These are phyloP conservation scores for Pyrus pyrifolia DNA, from an alignment of 306 rosid species.

Conservation along the genomic window DNA sequence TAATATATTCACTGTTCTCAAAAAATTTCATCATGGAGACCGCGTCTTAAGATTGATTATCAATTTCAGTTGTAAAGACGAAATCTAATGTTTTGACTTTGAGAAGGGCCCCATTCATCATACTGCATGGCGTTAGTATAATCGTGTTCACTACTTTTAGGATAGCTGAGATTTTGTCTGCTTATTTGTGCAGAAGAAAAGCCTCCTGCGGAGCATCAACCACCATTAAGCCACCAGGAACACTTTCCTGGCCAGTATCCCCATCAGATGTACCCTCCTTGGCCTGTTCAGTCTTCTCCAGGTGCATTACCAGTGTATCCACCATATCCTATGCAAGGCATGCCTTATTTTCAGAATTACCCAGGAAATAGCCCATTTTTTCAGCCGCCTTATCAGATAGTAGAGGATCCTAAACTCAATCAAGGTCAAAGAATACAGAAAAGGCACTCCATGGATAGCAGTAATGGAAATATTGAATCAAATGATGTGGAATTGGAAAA, in stretches of 20 bases:
- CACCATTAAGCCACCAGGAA: conserved; percentile 54
- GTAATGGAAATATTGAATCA: conserved; percentile 49
- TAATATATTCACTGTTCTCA: neutral
- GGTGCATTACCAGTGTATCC: conserved; percentile 70
- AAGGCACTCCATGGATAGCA: conserved; percentile 82
- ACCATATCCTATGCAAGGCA: conserved; percentile 88
- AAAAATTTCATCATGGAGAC: neutral
- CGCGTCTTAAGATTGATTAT: too few relatives aligned
- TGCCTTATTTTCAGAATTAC: conserved; percentile 80
- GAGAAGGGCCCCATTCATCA: neutral
- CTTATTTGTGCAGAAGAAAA: conserved; percentile 52
- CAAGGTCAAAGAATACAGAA: conserved; percentile 44
- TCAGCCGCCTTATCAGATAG: conserved; percentile 65
- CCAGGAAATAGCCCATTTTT: conserved; percentile 64
- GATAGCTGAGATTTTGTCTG: conserved; percentile 11
- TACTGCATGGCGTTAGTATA: neutral
- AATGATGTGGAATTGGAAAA: conserved; percentile 37
- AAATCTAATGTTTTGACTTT: neutral
- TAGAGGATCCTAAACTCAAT: conserved; percentile 55
- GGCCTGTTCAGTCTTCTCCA: conserved; percentile 90
- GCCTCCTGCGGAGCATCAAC: conserved; percentile 50
- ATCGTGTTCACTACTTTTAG: neutral
- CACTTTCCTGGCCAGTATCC: conserved; percentile 84
- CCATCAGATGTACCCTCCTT: conserved; percentile 79
- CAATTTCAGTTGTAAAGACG: too few relatives aligned